Conservation (phyloP, 148 eudicot species). For the Vaccinium myrtillus region DNA sequence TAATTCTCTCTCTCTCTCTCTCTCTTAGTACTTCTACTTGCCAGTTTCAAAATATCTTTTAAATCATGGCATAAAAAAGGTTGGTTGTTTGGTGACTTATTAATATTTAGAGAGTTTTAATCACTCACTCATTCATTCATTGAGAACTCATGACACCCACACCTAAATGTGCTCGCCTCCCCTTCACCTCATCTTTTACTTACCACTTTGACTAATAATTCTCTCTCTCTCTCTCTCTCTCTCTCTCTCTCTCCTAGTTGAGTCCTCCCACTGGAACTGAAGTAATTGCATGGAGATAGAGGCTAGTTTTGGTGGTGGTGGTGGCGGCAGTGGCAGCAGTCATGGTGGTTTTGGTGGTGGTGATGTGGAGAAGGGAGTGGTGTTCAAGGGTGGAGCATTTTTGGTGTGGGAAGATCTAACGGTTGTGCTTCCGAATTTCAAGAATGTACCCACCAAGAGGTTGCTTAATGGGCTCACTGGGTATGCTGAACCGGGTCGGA, state of each 20-base stretch:
- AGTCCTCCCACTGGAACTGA: not conserved
- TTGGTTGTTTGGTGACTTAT: conserved; percentile 12
- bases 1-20: not conserved
- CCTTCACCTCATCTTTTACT: not conserved
- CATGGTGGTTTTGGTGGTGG: not conserved
- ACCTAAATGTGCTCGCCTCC: not conserved
- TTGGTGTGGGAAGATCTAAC: conserved; percentile 55
- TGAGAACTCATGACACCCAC: not conserved
- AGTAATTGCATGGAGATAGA: conserved; percentile 27
- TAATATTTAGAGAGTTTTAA: too few species aligned
- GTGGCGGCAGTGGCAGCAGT: not conserved
- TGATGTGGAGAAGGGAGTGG: conserved; percentile 7
- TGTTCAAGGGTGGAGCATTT: conserved; percentile 5
- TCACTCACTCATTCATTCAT: not conserved
- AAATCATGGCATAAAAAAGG: not conserved
- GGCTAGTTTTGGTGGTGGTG: conserved; percentile 19
- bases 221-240: not conserved
- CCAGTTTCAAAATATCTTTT: not conserved
- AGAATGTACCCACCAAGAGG: conserved; percentile 34
- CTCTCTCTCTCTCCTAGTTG: not conserved
- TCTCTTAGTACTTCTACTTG: not conserved
- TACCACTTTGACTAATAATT: not conserved
- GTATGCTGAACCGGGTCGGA: conserved; percentile 45
- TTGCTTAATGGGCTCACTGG: conserved; percentile 42
- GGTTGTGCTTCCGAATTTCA: conserved; percentile 42